These are phyloP conservation scores for Fallopia convolvulus DNA, from an alignment of 148 eudicot species.

Conservation along the genomic window DNA sequence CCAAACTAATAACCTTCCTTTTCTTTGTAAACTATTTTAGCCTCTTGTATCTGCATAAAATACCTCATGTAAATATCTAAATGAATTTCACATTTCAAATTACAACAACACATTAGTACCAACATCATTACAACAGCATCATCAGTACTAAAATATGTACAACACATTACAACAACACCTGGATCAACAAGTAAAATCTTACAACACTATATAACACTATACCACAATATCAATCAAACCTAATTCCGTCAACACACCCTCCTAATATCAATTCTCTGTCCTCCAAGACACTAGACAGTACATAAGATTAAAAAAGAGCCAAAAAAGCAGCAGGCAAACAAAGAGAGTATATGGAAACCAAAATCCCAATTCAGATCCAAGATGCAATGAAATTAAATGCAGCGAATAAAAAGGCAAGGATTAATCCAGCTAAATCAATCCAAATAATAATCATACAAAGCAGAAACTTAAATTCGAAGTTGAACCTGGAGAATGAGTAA, in stretches of 20 bases:
- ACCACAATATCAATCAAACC: background rate
- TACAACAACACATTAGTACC: too few relatives aligned
- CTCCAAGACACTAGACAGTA: background rate
- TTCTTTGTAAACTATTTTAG: too few relatives aligned
- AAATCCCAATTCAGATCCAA: background rate
- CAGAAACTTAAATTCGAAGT: background rate
- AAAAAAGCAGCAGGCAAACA: background rate
- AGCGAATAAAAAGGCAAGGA: background rate
- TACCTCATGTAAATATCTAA: too few relatives aligned
- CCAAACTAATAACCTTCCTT: too few relatives aligned
- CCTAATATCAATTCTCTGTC: background rate
- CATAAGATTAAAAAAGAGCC: background rate
- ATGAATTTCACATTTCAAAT: too few relatives aligned
- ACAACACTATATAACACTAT: background rate
- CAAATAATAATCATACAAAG: background rate
- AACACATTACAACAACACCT: too few relatives aligned
- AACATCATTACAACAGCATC: too few relatives aligned
- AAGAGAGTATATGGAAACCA: background rate
- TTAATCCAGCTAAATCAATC: background rate
- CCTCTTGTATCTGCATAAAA: too few relatives aligned
- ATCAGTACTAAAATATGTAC: too few relatives aligned
- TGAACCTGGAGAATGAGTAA: background rate
- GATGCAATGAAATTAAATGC: background rate
- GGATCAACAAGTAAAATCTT: background rate
- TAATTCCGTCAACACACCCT: background rate